Base-by-base conservation (phyloP, 768 basidiomycete species). In the Lactarius pseudohatsudake region DNA sequence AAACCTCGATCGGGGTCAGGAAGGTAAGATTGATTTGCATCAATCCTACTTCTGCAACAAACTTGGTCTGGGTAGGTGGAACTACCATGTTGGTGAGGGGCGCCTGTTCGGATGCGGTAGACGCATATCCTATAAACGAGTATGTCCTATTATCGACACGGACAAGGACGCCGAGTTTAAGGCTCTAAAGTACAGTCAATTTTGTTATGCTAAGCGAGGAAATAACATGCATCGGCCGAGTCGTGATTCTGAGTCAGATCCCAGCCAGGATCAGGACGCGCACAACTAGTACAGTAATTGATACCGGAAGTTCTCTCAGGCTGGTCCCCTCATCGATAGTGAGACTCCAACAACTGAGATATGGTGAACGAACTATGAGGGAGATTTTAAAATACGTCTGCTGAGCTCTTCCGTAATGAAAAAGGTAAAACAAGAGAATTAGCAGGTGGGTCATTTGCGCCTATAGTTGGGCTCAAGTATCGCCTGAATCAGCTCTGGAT, bases 1-100 rank as follows among this genome's bases (percentile, higher is more conserved):
- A 26, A 69, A 78, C 77, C 72, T 78, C 77, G 34, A 80, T 76
- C 1, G 79, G 80, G 41, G 75, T 78, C 16, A 80, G 68, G 68
- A 78, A 81, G 7, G 76, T 78, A 40, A 77, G 73, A 15, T 72
- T 78, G 60, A 80, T 59, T 43, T 77, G 72, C 64, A 80, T 76
- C 0, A 70, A 68, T 16, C 78, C 79, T 6, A 77, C 78, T 50
- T 68, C 66, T 56, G 78, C 67, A 4, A 66, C 70, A 62, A 77
- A 74, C 15, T 73, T 72, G 58, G 76, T 76, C 13, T 73, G 72
- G 0, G 80, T 79, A 2, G 79, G 75, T 0, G 79, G 79, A 64
- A 80, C 69, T 32, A 69, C 64, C 1, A 68, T 66, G 62, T 66
- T 47, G 3, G 67, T 70, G 53, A 75, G 54, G 43, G 68, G 74